Base-by-base conservation (phyloP, 352 stramenopile species). In the Pythium pyrilobum region DNA sequence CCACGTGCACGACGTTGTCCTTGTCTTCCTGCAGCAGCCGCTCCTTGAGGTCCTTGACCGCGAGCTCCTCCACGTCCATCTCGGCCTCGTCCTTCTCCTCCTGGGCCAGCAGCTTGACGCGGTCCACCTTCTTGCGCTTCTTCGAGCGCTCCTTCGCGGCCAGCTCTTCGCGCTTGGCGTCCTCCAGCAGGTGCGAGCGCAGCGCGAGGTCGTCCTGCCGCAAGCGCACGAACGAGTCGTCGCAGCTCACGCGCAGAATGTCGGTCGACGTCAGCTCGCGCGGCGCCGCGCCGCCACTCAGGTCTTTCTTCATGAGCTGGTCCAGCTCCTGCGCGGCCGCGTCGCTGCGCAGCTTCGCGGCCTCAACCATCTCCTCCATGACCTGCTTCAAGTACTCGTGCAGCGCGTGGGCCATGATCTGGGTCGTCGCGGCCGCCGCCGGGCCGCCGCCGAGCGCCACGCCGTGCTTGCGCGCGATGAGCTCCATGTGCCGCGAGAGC, bases 121-220 rank as follows among this genome's bases (percentile, higher is more conserved):
- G 78, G 33, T 95, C 83, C 23, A 88, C 78, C 56, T 95, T 95
- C 56, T 92, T 90, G 15, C 84, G 84, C 61, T 92, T 95, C 64
- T 91, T 91, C 7, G 75, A 76, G 10, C 81, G 77, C 51, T 95
- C 84, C 29, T 83, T 86, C 41, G 92, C 84, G 0, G 72, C 66
- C 25, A 77, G 62, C 32, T 92, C 84, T 42, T 95, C 84, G 8
- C 73, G 76, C 45, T 82, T 89, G 0, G 80, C 84, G 32, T 95
- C 84, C 38, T 95, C 84, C 25, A 95, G 57, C 36, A 95, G 46
- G 15, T 72, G 59, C 16, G 67, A 55, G 0, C 81, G 81, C 33
- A 92, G 44, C 23, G 58, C 43, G 23, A 92, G 21, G 60, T 95
- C 81, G 13, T 87, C 73, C 50, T 88, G 72, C 0, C 81, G 68